phyloP scores from a whole-genome alignment of 1,139 yeast species.

The Pichia sp. region DNA sequence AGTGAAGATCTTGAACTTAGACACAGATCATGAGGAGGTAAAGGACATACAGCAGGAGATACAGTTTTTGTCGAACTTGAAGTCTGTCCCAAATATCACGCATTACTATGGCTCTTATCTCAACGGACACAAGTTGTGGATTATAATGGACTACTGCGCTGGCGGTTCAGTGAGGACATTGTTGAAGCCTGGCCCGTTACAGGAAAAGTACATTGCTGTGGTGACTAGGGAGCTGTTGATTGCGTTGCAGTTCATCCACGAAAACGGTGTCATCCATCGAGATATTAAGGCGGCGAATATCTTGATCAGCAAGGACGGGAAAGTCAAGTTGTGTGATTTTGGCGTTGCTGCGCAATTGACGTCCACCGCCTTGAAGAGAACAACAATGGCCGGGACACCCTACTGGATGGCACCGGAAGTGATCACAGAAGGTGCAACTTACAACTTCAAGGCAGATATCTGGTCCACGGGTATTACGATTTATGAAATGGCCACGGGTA shows the following conservation, averaged over 20 bases:
- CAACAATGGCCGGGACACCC: slow-evolving; percentile 98
- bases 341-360: slow-evolving; percentile 96
- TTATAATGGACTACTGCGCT: slow-evolving; percentile 95
- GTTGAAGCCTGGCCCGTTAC: slow-evolving; percentile 81
- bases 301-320: slow-evolving; percentile 82
- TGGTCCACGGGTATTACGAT: slow-evolving; percentile 96
- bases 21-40: slow-evolving; percentile 92
- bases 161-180: slow-evolving; percentile 93
- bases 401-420: slow-evolving; percentile 99
- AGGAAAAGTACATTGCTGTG: slow-evolving; percentile 77
- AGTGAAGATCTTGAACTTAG: slow-evolving; percentile 85
- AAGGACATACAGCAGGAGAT: slow-evolving; percentile 92
- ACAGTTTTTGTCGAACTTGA: slow-evolving; percentile 76
- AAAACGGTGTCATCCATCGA: slow-evolving; percentile 87
- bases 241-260: slow-evolving; percentile 80
- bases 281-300: slow-evolving; percentile 96
- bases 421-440: slow-evolving; percentile 75
- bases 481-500: slow-evolving; percentile 93
- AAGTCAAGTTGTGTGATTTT: slow-evolving; percentile 89
- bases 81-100: slow-evolving; percentile 84
- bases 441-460: slow-evolving; percentile 85
- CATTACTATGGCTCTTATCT: slow-evolving; percentile 87
- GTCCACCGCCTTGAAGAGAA: slow-evolving; percentile 71
- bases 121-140: slow-evolving; percentile 89
- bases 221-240: slow-evolving; percentile 73